Conservation (phyloP, 345 rosid species). For the Hirschfeldia incana region DNA sequence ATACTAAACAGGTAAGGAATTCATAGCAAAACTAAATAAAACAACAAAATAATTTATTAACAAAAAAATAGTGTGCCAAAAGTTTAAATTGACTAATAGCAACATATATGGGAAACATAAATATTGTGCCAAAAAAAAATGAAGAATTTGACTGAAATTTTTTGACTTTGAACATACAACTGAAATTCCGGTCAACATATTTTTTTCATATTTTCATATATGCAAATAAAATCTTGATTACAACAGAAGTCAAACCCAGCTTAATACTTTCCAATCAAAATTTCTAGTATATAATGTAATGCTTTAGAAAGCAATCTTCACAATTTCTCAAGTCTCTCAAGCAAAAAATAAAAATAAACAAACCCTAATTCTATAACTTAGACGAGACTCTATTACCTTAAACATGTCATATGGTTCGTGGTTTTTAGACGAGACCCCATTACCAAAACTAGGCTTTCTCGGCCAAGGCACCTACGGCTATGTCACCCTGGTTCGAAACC, state of each 20-base stretch:
- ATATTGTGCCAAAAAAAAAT: neutral
- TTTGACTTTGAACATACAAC: neutral
- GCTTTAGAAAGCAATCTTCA: neutral
- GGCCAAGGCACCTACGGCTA: constrained; percentile 28
- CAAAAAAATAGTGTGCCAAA: neutral
- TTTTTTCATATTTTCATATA: neutral
- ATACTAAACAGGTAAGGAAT: too few relatives aligned
- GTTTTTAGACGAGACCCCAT: constrained; percentile 7
- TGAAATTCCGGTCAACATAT: neutral
- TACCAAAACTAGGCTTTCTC: constrained; percentile 27
- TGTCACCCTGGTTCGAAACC: constrained; percentile 12
- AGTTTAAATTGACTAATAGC: neutral
- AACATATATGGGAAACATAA: neutral
- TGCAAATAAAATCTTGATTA: neutral
- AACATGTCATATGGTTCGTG: neutral
- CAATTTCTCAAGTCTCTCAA: neutral
- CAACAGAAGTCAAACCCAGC: neutral
- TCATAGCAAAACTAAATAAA: neutral
- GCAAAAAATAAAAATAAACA: neutral
- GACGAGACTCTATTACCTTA: neutral
- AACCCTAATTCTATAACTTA: neutral
- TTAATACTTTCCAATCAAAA: neutral
- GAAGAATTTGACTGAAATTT: neutral
- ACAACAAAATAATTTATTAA: too few relatives aligned
- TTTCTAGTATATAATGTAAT: neutral